Percentiles rank a stretch among this genome's conserved stretches.
Evolutionary conservation across 768 basidiomycete species (phyloP).

Genomic region (Phlegmacium glaucopus): DNA sequence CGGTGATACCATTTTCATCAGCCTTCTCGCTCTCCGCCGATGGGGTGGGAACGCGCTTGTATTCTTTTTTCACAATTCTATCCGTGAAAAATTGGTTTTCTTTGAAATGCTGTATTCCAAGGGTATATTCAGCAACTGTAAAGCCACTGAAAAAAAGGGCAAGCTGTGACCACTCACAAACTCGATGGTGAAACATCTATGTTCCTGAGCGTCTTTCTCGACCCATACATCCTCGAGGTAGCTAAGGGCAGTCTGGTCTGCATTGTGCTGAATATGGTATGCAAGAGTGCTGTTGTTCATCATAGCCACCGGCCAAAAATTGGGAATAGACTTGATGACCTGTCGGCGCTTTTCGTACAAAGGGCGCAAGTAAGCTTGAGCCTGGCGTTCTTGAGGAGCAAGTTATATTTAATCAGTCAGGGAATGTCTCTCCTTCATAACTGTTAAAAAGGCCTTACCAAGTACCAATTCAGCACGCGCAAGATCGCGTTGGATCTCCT

Average conservation of each 20-base stretch:
- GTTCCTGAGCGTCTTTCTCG: conserved; percentile 66
- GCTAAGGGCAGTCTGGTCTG: conserved; percentile 79
- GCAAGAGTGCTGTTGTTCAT: conserved; percentile 67
- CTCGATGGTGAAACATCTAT: conserved; percentile 80
- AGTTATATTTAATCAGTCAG: conserved; percentile 1
- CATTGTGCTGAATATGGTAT: conserved; percentile 64
- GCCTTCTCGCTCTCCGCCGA: conserved; percentile 52
- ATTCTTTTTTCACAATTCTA: conserved; percentile 77
- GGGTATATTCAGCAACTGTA: neutral
- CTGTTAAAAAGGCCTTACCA: conserved; percentile 46
- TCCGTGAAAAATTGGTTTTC: conserved; percentile 83
- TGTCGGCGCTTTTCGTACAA: conserved; percentile 72
- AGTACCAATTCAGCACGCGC: conserved; percentile 68
- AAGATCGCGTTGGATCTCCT: conserved; percentile 62
- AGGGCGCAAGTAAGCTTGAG: conserved; percentile 52
- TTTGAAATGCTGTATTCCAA: conserved; percentile 64
- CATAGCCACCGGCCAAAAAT: conserved; percentile 86
- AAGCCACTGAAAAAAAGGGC: neutral
- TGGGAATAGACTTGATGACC: conserved; percentile 60
- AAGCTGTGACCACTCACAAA: conserved; percentile 58
- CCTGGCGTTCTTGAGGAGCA: conserved; percentile 53
- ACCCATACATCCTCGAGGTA: conserved; percentile 88
- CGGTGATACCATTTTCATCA: conserved; percentile 73
- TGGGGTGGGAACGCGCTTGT: conserved; percentile 61
- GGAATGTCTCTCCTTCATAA: conserved; percentile 1